Base-by-base conservation (phyloP, 139 green algal species). In the Chlamydomonas incerta region DNA sequence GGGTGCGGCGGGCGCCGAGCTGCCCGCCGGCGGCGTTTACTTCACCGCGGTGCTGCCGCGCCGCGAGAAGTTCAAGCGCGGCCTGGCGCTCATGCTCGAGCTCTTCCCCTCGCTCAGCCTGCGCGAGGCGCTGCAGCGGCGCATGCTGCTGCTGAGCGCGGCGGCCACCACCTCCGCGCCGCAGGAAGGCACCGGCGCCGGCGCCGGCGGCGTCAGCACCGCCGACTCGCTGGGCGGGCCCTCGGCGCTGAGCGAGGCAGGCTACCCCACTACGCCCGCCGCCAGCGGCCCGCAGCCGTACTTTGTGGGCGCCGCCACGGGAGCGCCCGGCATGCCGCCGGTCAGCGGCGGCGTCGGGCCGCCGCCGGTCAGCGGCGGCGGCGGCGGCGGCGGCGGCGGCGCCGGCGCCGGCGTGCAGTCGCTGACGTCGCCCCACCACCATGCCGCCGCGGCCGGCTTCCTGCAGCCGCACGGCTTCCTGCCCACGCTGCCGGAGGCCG, bases 61-160 rank as follows among this genome's bases (percentile, higher is more conserved):
- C 23, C 74, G 84, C 28, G 89, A 90, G 63, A 86, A 86, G 58
- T 74, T 80, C 83, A 89, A 88, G 57, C 86, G 87, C 31, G 85
- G 82, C 86, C 33, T 79, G 17, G 86, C 87, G 13, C 72, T 90
- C 31, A 55, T 90, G 55, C 83, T 87, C 15, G 89, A 90, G 52
- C 72, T 86, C 23, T 82, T 80, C 52, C 82, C 86, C 13, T 87
- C 85, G 55, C n/a, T 87, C 41, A 74, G 50, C 18, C 69, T 92
- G 60, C 74, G 89, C 3, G 86, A 90, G 46, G 89, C 87, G 10
- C n/a, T 92, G 11, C 74, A 86, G 50, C 67, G 68, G 47, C 79
- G 79, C 47, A 63, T 85, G 65, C 50, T 85, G 13, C 6, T 85
- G 65, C 26, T 50, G 6, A 50, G 8, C 65, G 28, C 63, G 3